Conservation (phyloP, 495 filamentous ascomycete genomes). For the Bathelium albidoporum region DNA sequence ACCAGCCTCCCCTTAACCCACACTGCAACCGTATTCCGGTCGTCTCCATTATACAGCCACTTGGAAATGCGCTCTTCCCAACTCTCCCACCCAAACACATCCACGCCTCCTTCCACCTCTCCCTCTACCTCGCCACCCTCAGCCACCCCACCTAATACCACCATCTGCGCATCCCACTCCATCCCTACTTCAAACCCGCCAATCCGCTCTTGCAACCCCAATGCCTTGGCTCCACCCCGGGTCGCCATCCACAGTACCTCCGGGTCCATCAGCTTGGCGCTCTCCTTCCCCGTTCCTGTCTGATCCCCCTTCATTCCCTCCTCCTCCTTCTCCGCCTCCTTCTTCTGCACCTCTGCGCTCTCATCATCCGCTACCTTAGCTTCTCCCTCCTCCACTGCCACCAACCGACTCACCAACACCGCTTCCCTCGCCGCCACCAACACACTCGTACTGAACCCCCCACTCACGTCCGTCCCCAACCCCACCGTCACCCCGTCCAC, state of each 20-base stretch:
- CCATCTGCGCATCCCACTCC: slow-evolving; percentile 80
- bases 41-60: slow-evolving; percentile 84
- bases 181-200: slow-evolving; percentile 76
- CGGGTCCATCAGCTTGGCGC: slow-evolving; percentile 63
- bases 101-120: slow-evolving; percentile 39
- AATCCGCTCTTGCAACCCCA: slow-evolving; percentile 57
- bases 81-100: slow-evolving; percentile 77
- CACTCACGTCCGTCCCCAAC: slow-evolving; percentile 80
- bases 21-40: slow-evolving; percentile 66
- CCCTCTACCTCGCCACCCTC: slow-evolving; percentile 25
- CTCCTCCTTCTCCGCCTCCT: too few species aligned
- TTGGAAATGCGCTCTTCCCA: slow-evolving; percentile 72
- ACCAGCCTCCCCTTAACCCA: slow-evolving; percentile 76
- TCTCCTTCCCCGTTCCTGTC: slow-evolving; percentile 36
- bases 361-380: not conserved
- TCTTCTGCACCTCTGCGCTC: too few species aligned
- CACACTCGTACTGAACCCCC: slow-evolving; percentile 70
- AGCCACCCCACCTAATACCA: slow-evolving; percentile 45
- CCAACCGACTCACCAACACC: slow-evolving; percentile 57
- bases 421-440: slow-evolving; percentile 74
- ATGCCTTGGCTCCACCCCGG: slow-evolving; percentile 63
- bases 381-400: slow-evolving; percentile 43
- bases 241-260: slow-evolving; percentile 86
- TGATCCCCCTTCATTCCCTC: too few species aligned
- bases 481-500: slow-evolving; percentile 67